Evolutionary conservation across 2,329 filamentous ascomycete genomes (phyloP).

Genomic region (Diaporthe citri): DNA sequence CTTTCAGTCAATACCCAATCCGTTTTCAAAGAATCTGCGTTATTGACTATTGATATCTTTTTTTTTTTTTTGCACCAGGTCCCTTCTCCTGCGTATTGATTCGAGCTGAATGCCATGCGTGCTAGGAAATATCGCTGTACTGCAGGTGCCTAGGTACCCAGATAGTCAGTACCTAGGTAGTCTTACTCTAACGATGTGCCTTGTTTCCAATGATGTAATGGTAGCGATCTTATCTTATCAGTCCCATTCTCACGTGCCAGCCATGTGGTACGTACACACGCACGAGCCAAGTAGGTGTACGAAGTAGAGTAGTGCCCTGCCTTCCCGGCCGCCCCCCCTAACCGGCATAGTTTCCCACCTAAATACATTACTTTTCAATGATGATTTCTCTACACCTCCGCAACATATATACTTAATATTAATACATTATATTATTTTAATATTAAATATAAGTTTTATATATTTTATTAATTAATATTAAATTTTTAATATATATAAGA

Average conservation of each 20-base stretch:
- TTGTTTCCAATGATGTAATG: constrained; percentile 2
- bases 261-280: neutral
- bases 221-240: neutral
- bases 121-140: neutral
- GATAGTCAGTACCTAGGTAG: neutral
- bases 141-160: neutral
- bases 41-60: neutral
- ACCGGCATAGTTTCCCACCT: too few relatives aligned
- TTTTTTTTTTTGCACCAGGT: neutral
- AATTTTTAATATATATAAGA: too few relatives aligned
- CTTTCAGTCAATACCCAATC: neutral
- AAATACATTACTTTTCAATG: too few relatives aligned
- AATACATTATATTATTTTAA: too few relatives aligned
- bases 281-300: neutral
- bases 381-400: too few relatives aligned
- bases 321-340: too few relatives aligned
- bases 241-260: neutral
- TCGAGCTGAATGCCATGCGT: neutral
- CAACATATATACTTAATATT: too few relatives aligned
- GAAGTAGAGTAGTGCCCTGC: too few relatives aligned
- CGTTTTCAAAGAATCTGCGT: neutral
- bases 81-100: neutral
- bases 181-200: too few relatives aligned
- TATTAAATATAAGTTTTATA: too few relatives aligned
- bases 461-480: too few relatives aligned